Conservation (phyloP, 495 filamentous ascomycete species). For the Neurospora hispaniola region DNA sequence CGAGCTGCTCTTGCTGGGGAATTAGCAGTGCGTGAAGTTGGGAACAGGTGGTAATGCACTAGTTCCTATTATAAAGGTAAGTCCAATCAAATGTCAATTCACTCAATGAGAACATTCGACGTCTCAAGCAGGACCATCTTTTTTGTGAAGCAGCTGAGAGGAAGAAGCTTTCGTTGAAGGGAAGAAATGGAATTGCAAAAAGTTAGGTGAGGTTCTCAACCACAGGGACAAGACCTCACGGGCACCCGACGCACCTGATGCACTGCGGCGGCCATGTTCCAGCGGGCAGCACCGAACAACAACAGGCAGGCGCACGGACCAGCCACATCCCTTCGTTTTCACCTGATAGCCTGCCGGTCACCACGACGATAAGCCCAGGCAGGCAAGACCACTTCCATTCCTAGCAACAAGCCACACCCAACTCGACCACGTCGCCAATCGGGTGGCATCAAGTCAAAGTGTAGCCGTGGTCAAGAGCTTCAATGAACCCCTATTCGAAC, state of each 20-base stretch:
- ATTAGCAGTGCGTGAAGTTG: not conserved
- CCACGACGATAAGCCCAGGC: not conserved
- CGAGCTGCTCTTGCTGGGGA: not conserved
- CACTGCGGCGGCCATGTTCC: not conserved
- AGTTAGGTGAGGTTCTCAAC: no score
- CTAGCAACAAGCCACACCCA: not conserved
- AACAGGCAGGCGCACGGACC: not conserved
- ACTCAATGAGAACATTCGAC: not conserved
- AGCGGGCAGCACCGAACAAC: not conserved
- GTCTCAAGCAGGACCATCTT: not conserved
- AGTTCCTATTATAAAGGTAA: not conserved
- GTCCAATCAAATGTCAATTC: not conserved
- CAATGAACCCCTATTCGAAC: not conserved
- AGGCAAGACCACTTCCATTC: not conserved
- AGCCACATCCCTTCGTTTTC: not conserved
- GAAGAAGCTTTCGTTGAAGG: not conserved
- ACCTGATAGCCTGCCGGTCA: not conserved
- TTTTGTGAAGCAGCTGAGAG: not conserved
- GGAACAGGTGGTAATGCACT: not conserved
- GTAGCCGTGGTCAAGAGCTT: not conserved
- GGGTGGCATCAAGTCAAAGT: not conserved
- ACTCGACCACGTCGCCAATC: not conserved
- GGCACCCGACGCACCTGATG: not conserved
- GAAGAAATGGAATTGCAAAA: not conserved
- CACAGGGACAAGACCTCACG: not conserved